Conservation (phyloP, 768 basidiomycete genomes). For the Wakefieldia striispora region DNA sequence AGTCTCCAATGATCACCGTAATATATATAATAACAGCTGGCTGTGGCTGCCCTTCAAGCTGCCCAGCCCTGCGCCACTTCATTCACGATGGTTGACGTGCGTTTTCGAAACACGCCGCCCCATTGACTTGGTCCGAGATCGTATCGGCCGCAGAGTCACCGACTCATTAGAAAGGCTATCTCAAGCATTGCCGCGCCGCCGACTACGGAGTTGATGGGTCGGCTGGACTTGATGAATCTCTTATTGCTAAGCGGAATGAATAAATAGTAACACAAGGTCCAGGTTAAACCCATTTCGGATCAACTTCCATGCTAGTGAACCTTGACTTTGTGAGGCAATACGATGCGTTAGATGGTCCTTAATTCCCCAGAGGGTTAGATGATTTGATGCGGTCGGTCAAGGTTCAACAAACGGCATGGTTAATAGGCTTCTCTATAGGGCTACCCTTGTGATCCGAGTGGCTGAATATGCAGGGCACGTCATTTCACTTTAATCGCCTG, state of each 20-base stretch:
- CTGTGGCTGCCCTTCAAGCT: background rate
- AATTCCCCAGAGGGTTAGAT: constrained; percentile 24
- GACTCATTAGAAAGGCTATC: constrained; percentile 11
- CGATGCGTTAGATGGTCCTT: constrained; percentile 5
- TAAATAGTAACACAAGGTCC: constrained; percentile 6
- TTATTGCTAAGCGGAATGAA: constrained; percentile 3
- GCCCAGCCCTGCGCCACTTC: constrained; percentile 14
- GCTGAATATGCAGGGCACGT: constrained; percentile 17
- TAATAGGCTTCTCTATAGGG: constrained; percentile 23
- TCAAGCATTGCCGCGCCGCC: constrained; percentile 19
- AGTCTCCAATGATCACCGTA: constrained; percentile 1
- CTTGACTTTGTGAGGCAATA: constrained; percentile 12
- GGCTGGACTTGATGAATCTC: background rate
- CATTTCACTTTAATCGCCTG: constrained; percentile 55
- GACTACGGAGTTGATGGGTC: constrained; percentile 17
- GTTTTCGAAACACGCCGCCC: constrained; percentile 16
- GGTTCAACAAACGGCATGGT: constrained; percentile 19
- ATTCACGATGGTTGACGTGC: constrained; percentile 10
- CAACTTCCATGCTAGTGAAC: constrained; percentile 6
- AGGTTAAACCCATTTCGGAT: constrained; percentile 2
- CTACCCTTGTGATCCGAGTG: constrained; percentile 29
- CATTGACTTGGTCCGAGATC: constrained; percentile 11
- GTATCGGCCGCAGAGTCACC: constrained; percentile 23
- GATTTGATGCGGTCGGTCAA: constrained; percentile 19
- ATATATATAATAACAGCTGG: constrained; percentile 1